phyloP scores from a whole-genome alignment of 306 rosid genomes.

The Crotalaria pallida region DNA sequence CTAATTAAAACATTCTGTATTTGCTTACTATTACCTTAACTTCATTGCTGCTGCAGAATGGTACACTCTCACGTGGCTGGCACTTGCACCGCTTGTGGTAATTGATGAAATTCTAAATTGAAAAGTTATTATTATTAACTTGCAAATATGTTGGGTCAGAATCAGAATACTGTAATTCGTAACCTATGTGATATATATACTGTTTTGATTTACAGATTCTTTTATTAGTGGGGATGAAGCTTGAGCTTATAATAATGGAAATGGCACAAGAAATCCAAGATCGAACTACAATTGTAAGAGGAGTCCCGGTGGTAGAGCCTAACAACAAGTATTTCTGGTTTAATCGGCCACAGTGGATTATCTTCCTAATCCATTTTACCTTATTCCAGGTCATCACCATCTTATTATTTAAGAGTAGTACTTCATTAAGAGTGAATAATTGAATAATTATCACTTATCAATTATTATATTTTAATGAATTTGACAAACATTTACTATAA shows the following conservation, averaged over 20 bases:
- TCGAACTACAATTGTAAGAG: conserved; percentile 47
- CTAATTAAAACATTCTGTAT: too few species aligned
- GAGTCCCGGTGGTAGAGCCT: conserved; percentile 58
- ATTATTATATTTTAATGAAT: too few species aligned
- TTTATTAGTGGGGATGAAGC: conserved; percentile 53
- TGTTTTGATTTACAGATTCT: conserved; percentile 36
- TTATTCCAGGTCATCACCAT: conserved; percentile 36
- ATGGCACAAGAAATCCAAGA: conserved; percentile 76
- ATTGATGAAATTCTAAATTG: background rate
- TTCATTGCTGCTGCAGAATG: conserved; percentile 34
- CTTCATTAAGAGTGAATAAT: too few species aligned
- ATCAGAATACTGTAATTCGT: background rate
- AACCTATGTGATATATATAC: background rate
- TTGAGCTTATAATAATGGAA: conserved; percentile 55
- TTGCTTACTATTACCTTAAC: background rate
- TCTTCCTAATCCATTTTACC: conserved; percentile 55
- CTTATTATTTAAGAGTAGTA: too few species aligned
- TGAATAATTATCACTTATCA: too few species aligned
- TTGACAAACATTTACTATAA: too few species aligned
- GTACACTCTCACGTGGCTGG: conserved; percentile 51
- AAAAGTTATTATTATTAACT: background rate
- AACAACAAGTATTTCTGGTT: conserved; percentile 65
- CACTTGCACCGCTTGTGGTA: conserved; percentile 54
- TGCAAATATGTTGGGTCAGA: background rate
- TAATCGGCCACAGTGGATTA: conserved; percentile 54